Percentiles rank a stretch among this genome's conserved stretches.
These are phyloP conservation scores for Plasmodium inui DNA, from an alignment of 169 alveolate species.

Conservation along the genomic window DNA sequence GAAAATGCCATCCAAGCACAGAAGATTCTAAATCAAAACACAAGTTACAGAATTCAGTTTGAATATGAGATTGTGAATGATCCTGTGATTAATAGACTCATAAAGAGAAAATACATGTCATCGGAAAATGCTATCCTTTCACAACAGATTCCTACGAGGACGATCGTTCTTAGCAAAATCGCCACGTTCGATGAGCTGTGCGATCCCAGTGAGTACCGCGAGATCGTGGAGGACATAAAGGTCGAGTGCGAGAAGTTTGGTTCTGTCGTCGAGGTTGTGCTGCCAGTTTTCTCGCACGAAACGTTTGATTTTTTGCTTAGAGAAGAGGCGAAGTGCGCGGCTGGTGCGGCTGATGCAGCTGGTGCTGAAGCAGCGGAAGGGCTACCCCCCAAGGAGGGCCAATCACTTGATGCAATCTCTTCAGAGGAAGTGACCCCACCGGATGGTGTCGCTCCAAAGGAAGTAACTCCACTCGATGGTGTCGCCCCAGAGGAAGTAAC, in stretches of 20 bases:
- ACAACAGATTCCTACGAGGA: conserved; percentile 81
- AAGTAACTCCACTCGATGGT: background rate
- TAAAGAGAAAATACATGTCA: conserved; percentile 70
- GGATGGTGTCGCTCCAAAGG: background rate
- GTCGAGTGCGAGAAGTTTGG: conserved; percentile 86
- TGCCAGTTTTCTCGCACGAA: conserved; percentile 84
- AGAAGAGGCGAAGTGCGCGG: background rate
- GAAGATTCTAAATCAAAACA: conserved; percentile 79
- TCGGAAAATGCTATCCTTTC: conserved; percentile 68
- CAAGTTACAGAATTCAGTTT: conserved; percentile 77
- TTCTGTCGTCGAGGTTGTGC: conserved; percentile 82
- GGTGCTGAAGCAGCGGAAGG: background rate
- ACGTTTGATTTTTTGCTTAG: conserved; percentile 13
- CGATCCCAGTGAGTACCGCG: conserved; percentile 87
- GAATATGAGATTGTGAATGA: conserved; percentile 80
- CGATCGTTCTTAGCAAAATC: conserved; percentile 82
- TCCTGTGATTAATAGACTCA: conserved; percentile 71
- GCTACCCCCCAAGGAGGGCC: background rate
- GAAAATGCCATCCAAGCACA: conserved; percentile 81
- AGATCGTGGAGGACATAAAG: conserved; percentile 86
- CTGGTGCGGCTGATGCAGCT: background rate
- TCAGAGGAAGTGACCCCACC: background rate
- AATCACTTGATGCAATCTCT: background rate
- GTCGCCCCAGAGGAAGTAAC: background rate
- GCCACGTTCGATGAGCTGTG: conserved; percentile 86